Evolutionary conservation across 768 basidiomycete genomes (phyloP), one percentile per base, ranked within the genome.

Genomic region (Cystobasidium onofrii): DNA sequence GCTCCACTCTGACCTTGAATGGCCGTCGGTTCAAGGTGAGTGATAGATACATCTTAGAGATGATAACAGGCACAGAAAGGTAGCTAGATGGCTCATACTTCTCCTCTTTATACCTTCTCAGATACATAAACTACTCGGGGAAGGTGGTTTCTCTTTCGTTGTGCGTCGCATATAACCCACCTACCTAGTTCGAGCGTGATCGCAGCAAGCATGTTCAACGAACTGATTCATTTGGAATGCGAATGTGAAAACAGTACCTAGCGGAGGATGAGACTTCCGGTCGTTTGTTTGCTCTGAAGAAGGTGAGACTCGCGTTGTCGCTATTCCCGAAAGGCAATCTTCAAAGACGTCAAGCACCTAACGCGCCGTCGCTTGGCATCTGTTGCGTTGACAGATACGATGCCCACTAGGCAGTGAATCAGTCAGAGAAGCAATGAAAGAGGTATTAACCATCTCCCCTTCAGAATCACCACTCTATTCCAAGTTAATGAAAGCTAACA

Each of bases 281-380:
- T 86, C 86, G 93, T 76, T 87, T 91, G 84, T 98, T 95, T 78
- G 96, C 96, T 0, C 84, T 99, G 75, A 99, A 99, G 84, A 98
- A 96, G 77, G 80, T 82, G 44, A 23, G 72, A 78, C 15, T 77
- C 79, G 7, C 41, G 7, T 18, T 43, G 9, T 43, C 41, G 9
- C 18, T 43, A 7, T 43, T 43, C 18, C n/a, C n/a, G n/a, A n/a
- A n/a, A n/a, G n/a, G n/a, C n/a, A n/a, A n/a, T 39, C 44, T 6
- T 41, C 17, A 10, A 17, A n/a, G 36, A 23, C 9, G 15, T 3
- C 15, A 15, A 13, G 7, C 41, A 33, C 13, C 39, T 46, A 15
- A 31, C 50, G 10, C 23, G n/a, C n/a, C n/a, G n/a, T n/a, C n/a
- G n/a, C 43, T 39, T 52, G 44, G 39, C 65, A 31, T 41, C 7